Evolutionary conservation across 169 alveolate species (phyloP), one percentile per base, ranked within the genome.

Genomic region (Babesia caballi): DNA sequence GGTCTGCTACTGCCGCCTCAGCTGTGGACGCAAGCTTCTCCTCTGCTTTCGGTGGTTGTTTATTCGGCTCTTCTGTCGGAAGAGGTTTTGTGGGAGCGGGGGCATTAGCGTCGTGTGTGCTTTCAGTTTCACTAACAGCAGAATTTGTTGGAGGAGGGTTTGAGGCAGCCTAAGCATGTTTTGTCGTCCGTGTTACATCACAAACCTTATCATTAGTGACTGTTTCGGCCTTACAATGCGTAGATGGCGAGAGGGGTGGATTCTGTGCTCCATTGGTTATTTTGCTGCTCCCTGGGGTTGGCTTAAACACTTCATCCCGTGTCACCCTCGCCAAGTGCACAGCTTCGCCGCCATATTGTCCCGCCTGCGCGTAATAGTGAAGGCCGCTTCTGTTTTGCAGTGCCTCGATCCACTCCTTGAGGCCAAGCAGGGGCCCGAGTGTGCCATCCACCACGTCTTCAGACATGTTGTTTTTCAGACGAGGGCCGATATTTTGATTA

Each of bases 391-490:
- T 63, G 73, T 27, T 14, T 5, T 49, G 27, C 21, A 63, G 47
- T 1, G 51, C 23, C 15, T 63, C 53, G 4, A 63, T 7, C 73
- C 73, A 63, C 23, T 47, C 73, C 4, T 47, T 32, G 15, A 63
- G 61, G 61, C 61, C 33, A 14, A 63, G 61, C 32, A 63, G 73
- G 4, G 58, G 73, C 25, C 73, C 73, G 14, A 63, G 60, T 11
- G 73, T 63, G 28, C 50, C 73, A 5, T 63, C 50, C 3, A 63
- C 35, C 58, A 63, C 42, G 63, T 63, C 73, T 30, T 63, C 73
- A 14, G 61, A 63, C 73, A 63, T 63, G 44, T 63, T 60, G 12
- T 23, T 44, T n/a, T 46, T 49, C 28, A 3, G 36, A 21, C 59
- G 28, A 33, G 27, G 4, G 47, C 60, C 69, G 15, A 38, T 38